A percentile compares a stretch with the other conserved stretches of the same genome.
phyloP scores from a whole-genome alignment of 2,329 filamentous ascomycete genomes.

The Xylariaceae sp. region DNA sequence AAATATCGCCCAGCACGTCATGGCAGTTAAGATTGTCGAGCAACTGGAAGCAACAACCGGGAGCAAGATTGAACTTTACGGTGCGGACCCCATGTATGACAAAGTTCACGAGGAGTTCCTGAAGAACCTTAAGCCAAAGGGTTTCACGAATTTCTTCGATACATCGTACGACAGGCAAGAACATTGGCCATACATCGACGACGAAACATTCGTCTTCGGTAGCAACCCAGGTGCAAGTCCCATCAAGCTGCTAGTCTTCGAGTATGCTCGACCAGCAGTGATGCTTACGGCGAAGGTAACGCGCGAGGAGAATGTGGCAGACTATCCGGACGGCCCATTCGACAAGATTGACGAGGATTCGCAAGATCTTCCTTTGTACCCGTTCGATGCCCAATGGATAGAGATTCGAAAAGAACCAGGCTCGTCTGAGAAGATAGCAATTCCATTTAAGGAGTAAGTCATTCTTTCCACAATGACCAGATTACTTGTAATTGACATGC shows the following conservation, averaged over 20 bases:
- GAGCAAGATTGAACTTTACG: background rate
- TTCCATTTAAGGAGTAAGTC: background rate
- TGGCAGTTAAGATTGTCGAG: background rate
- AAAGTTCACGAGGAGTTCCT: background rate
- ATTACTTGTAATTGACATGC: background rate
- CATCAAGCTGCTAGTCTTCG: background rate
- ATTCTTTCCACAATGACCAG: background rate
- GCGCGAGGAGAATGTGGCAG: background rate
- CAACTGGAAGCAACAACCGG: background rate
- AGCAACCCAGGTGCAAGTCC: background rate
- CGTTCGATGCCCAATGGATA: background rate
- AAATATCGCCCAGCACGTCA: background rate
- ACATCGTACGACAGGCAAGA: background rate
- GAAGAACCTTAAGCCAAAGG: background rate
- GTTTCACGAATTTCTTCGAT: background rate
- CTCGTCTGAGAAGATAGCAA: background rate
- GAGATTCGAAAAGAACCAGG: background rate
- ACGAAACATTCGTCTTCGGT: background rate
- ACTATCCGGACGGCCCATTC: background rate
- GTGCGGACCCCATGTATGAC: background rate
- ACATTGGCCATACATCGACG: background rate
- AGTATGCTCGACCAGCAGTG: background rate
- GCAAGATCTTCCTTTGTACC: background rate
- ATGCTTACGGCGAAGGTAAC: background rate
- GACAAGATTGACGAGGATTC: background rate